Conservation (phyloP, 257 asterid species). For the Handroanthus guayacan region DNA sequence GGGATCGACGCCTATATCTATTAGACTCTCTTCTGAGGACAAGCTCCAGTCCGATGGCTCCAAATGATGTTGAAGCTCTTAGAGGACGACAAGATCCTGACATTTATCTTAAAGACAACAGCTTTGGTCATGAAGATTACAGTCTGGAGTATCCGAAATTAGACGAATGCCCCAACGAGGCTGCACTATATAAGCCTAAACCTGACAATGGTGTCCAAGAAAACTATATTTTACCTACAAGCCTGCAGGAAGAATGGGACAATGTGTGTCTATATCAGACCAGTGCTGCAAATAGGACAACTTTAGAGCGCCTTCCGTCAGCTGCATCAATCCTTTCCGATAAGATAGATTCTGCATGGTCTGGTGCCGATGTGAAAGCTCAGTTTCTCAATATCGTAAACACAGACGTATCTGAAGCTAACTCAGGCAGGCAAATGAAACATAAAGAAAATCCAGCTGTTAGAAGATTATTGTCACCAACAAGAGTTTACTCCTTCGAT, state of each 20-base stretch:
- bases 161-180: slow-evolving; percentile 37
- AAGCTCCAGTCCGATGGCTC: slow-evolving; percentile 48
- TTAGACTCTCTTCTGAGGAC: slow-evolving; percentile 64
- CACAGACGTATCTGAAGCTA: slow-evolving; percentile 42
- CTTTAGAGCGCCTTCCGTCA: slow-evolving; percentile 41
- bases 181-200: slow-evolving; percentile 27
- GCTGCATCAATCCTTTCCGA: slow-evolving; percentile 71
- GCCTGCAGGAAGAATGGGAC: not conserved
- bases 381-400: slow-evolving; percentile 34
- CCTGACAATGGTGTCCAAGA: not conserved
- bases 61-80: slow-evolving; percentile 41
- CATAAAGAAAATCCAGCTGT: slow-evolving; percentile 41
- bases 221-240: not conserved
- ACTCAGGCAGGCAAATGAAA: slow-evolving; percentile 32
- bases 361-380: slow-evolving; percentile 55
- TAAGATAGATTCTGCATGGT: slow-evolving; percentile 78
- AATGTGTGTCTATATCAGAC: not conserved
- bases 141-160: slow-evolving; percentile 42
- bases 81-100: slow-evolving; percentile 44
- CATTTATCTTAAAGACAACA: slow-evolving; percentile 35
- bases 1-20: slow-evolving; percentile 73
- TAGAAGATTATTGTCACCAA: slow-evolving; percentile 48
- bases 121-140: slow-evolving; percentile 46
- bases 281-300: slow-evolving; percentile 10
- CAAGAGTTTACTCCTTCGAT: slow-evolving; percentile 74